Percentiles rank a stretch among this genome's conserved stretches.
These are phyloP conservation scores for Rhinocladiella mackenziei DNA, from an alignment of 2,329 filamentous ascomycete genomes.

Conservation along the genomic window DNA sequence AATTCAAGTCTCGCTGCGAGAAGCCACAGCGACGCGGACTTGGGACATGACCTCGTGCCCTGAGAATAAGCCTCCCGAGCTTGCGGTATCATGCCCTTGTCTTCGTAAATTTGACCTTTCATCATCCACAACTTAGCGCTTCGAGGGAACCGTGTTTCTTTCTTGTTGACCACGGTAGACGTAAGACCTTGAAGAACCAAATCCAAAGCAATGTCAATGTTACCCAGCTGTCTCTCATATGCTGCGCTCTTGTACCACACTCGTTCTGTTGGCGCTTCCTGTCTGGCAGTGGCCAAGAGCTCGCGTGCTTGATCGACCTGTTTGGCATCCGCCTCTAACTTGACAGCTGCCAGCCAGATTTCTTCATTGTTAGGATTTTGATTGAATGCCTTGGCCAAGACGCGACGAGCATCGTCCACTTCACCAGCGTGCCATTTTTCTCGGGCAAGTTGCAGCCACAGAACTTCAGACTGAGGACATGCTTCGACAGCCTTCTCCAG, in stretches of 20 bases:
- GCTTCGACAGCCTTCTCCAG: slow-evolving; percentile 92
- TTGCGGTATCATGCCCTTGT: slow-evolving; percentile 70
- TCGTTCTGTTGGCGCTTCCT: slow-evolving; percentile 87
- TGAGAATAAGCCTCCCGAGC: slow-evolving; percentile 86
- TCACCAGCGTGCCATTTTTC: slow-evolving; percentile 90
- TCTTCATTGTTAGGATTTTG: slow-evolving; percentile 96
- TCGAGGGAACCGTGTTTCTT: slow-evolving; percentile 75
- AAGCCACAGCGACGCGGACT: slow-evolving; percentile 83
- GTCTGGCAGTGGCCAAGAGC: slow-evolving; percentile 75
- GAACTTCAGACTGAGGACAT: slow-evolving; percentile 81
- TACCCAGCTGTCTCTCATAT: slow-evolving; percentile 80
- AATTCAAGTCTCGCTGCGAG: slow-evolving; percentile 87
- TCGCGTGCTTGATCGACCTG: slow-evolving; percentile 77
- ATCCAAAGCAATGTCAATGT: slow-evolving; percentile 75
- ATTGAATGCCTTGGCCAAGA: slow-evolving; percentile 85
- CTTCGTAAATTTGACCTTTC: slow-evolving; percentile 96
- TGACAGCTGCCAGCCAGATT: slow-evolving; percentile 94
- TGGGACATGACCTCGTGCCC: slow-evolving; percentile 80
- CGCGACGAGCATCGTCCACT: slow-evolving; percentile 77
- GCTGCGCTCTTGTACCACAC: slow-evolving; percentile 97
- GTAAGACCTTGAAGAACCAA: slow-evolving; percentile 70
- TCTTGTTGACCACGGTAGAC: slow-evolving; percentile 26
- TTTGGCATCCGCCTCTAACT: slow-evolving; percentile 86
- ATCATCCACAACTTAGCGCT: slow-evolving; percentile 95
- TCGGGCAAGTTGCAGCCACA: slow-evolving; percentile 95